Evolutionary conservation across 2,329 filamentous ascomycete species (phyloP).

Genomic region (Fonsecaea nubica): DNA sequence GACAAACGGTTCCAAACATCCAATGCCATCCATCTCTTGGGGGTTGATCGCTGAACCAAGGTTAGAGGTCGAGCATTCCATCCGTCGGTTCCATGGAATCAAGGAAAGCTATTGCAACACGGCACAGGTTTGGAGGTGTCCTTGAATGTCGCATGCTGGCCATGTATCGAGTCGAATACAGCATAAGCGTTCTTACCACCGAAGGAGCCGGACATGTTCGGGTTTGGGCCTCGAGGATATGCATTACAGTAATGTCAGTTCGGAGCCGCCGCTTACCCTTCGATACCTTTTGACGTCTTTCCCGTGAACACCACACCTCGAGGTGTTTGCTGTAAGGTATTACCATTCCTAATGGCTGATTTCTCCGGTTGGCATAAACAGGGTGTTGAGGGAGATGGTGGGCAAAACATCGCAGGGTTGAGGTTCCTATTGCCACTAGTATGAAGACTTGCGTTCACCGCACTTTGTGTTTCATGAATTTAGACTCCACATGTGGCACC

Average conservation of each 20-base stretch:
- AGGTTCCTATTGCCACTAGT: background rate
- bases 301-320: background rate
- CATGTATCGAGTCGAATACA: no score
- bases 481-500: background rate
- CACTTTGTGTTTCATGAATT: background rate
- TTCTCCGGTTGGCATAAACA: background rate
- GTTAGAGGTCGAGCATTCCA: no score
- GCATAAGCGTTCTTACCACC: no score
- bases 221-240: background rate
- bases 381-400: background rate
- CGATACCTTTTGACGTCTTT: background rate
- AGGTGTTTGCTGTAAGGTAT: background rate
- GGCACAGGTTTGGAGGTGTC: no score
- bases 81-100: no score
- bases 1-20: no score
- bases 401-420: background rate
- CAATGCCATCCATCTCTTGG: no score
- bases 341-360: background rate
- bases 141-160: no score
- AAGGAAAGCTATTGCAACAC: no score
- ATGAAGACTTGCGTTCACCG: background rate
- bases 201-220: no score
- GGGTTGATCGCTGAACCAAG: no score
- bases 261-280: background rate
- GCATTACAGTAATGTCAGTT: background rate